phyloP scores from a whole-genome alignment of 2,329 filamentous ascomycete genomes.

The Fusarium albidum region DNA sequence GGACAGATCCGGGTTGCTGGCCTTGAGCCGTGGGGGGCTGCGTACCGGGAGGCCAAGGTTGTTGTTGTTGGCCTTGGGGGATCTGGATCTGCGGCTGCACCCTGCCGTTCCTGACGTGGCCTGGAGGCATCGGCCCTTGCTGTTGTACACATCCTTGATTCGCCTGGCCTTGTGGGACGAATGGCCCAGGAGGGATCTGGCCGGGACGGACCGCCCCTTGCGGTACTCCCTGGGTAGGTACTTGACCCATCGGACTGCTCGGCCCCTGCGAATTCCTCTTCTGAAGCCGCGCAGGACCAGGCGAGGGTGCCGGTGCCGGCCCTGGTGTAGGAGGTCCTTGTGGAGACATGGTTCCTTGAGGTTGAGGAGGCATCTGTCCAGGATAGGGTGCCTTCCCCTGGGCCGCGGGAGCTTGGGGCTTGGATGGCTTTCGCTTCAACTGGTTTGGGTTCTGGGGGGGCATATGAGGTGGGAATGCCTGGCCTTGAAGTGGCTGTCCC shows the following conservation, averaged over 20 bases:
- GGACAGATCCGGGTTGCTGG: constrained; percentile 29
- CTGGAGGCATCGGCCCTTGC: constrained; percentile 10
- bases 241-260: constrained; percentile 13
- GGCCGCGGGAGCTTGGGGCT: background rate
- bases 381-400: too few species aligned
- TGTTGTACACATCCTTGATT: background rate
- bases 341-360: constrained; percentile 12
- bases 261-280: constrained; percentile 25
- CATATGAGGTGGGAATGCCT: constrained; percentile 6
- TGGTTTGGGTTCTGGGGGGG: background rate
- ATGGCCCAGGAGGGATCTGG: too few species aligned
- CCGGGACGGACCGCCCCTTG: too few species aligned
- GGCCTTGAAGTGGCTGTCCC: constrained; percentile 8
- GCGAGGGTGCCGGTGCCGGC: background rate
- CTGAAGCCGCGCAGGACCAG: constrained; percentile 17
- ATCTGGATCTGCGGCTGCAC: constrained; percentile 31
- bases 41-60: constrained; percentile 24
- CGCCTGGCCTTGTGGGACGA: too few species aligned
- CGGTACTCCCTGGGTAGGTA: background rate
- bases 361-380: background rate
- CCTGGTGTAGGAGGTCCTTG: constrained; percentile 6
- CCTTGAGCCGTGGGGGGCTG: constrained; percentile 23
- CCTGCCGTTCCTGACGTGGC: constrained; percentile 16
- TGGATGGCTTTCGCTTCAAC: background rate
- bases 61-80: constrained; percentile 24